These are phyloP conservation scores for Fusarium haematococcum DNA, from an alignment of 2,329 filamentous ascomycete species.

Conservation along the genomic window DNA sequence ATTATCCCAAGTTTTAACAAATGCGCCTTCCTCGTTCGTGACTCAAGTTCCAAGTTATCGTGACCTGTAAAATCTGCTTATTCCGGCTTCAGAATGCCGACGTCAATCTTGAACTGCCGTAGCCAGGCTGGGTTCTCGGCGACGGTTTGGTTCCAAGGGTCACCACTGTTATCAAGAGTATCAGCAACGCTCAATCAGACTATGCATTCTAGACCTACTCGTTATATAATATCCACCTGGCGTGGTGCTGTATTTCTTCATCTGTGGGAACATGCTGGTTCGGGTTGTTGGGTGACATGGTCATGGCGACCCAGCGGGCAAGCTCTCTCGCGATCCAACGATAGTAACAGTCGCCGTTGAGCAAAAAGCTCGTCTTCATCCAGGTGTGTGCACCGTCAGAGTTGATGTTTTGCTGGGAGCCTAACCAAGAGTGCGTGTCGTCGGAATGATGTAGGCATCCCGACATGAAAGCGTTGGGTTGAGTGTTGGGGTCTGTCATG, in stretches of 20 bases:
- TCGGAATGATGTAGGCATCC: neutral
- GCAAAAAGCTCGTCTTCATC: neutral
- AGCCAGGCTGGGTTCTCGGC: neutral
- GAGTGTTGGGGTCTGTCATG: neutral
- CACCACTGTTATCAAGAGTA: neutral
- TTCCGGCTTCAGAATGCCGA: neutral
- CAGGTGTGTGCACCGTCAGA: neutral
- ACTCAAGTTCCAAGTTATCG: neutral
- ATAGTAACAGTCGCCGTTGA: neutral
- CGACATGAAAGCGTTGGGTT: neutral
- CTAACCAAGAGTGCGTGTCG: neutral
- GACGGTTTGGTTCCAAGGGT: neutral
- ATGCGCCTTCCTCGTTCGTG: no score
- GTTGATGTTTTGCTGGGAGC: neutral
- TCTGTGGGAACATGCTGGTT: constrained; percentile 25
- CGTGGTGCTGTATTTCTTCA: constrained; percentile 25
- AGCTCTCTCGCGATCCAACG: constrained; percentile 18
- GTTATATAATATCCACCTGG: constrained; percentile 15
- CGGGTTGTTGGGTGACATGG: constrained; percentile 29
- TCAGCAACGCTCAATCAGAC: no score
- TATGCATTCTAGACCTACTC: neutral
- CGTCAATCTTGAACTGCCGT: neutral
- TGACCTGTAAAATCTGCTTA: neutral
- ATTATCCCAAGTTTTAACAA: neutral
- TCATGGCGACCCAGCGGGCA: constrained; percentile 20